A percentile compares a stretch with the other conserved stretches of the same genome.
These are phyloP conservation scores for Musa schizocarpa DNA, from an alignment of 176 grass and related monocot species.

Conservation along the genomic window DNA sequence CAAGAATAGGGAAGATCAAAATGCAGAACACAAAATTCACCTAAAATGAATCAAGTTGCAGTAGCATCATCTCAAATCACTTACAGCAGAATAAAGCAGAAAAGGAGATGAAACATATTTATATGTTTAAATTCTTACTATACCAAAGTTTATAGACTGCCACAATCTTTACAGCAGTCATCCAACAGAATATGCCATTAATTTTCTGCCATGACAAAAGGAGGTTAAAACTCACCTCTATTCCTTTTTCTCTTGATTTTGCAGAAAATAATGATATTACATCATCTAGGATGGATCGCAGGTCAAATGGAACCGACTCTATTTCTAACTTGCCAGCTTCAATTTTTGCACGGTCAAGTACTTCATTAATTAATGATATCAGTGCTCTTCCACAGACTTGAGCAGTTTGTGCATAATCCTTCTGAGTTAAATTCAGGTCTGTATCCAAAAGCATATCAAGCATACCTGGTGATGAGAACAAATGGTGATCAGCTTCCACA, in stretches of 20 bases:
- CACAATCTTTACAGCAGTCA: neutral
- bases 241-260: conserved; percentile 65
- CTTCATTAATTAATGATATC: conserved; percentile 91
- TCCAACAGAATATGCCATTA: neutral
- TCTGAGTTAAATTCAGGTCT: conserved; percentile 61
- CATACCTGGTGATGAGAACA: conserved; percentile 48
- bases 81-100: conserved; percentile 11
- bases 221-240: conserved; percentile 51
- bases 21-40: neutral
- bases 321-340: conserved; percentile 82
- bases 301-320: conserved; percentile 71
- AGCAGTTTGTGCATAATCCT: conserved; percentile 90
- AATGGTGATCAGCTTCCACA: neutral
- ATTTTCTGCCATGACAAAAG: neutral
- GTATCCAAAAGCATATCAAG: conserved; percentile 96
- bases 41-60: neutral
- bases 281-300: conserved; percentile 82
- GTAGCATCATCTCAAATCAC: neutral
- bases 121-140: neutral
- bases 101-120: neutral
- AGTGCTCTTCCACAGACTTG: conserved; percentile 82
- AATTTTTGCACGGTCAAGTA: conserved; percentile 97
- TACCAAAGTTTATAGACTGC: neutral
- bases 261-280: conserved; percentile 76
- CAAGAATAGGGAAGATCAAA: conserved; percentile 19